Evolutionary conservation across 2,329 filamentous ascomycete species (phyloP).

Genomic region (Salinomyces thailandicus): DNA sequence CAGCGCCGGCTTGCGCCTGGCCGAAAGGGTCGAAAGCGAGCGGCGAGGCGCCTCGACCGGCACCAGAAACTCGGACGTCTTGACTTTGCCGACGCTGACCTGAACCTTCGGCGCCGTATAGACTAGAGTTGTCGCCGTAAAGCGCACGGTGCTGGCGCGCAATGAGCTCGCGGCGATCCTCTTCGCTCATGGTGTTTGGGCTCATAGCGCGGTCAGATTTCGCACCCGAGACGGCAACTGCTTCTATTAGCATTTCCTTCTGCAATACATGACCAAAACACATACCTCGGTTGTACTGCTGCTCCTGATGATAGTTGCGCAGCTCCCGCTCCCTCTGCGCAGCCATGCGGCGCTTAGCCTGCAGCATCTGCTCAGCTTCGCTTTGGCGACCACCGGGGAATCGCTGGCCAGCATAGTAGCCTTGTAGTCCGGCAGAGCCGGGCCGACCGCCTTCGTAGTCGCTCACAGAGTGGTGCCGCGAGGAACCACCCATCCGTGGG

Average conservation of each 20-base stretch:
- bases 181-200: constrained; percentile 80
- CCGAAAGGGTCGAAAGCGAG: constrained; percentile 64
- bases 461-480: constrained; percentile 74
- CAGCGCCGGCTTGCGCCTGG: constrained; percentile 41
- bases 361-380: constrained; percentile 97
- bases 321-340: constrained; percentile 98
- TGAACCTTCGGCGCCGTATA: constrained; percentile 63
- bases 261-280: constrained; percentile 1
- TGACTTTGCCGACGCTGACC: constrained; percentile 55
- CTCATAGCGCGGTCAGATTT: constrained; percentile 83
- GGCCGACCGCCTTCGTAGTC: constrained; percentile 71
- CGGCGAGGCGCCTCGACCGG: constrained; percentile 67
- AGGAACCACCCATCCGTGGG: constrained; percentile 55
- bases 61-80: constrained; percentile 50
- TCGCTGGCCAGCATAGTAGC: constrained; percentile 87
- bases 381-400: constrained; percentile 75
- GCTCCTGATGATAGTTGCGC: constrained; percentile 99
- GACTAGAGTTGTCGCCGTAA: constrained; percentile 64
- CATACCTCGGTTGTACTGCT: constrained; percentile 99
- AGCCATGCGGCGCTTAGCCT: constrained; percentile 98
- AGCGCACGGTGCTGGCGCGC: constrained; percentile 89
- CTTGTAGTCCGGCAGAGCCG: constrained; percentile 71
- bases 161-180: constrained; percentile 90
- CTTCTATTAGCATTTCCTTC: constrained; percentile 11
- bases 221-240: constrained; percentile 59